Percentiles rank a stretch among this genome's conserved stretches.
These are phyloP conservation scores for Clitoria ternatea DNA, from an alignment of 306 rosid genomes.

Conservation along the genomic window DNA sequence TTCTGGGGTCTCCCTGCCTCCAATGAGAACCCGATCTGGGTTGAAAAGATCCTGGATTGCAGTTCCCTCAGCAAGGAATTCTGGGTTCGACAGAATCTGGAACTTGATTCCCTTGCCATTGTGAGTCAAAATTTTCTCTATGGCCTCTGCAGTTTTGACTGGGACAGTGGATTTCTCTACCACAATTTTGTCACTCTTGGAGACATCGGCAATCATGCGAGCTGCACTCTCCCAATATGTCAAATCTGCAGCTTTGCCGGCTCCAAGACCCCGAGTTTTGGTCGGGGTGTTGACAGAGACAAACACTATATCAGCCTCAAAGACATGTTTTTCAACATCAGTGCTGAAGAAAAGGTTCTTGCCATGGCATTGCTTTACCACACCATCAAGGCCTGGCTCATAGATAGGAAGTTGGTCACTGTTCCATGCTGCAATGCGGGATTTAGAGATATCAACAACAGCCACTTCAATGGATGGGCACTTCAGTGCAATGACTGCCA, in stretches of 20 bases:
- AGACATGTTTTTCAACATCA: constrained; percentile 81
- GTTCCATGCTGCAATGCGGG: constrained; percentile 88
- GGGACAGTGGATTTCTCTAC: constrained; percentile 98
- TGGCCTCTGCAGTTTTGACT: constrained; percentile 95
- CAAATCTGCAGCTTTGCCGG: constrained; percentile 93
- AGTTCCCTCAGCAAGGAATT: constrained; percentile 96
- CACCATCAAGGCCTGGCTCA: constrained; percentile 84
- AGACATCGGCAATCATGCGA: constrained; percentile 93
- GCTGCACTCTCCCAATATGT: constrained; percentile 98
- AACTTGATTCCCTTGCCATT: constrained; percentile 80
- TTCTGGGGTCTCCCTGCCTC: constrained; percentile 85
- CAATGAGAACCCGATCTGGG: constrained; percentile 85
- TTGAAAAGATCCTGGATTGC: constrained; percentile 79
- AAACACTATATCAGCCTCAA: constrained; percentile 86
- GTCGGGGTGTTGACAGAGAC: constrained; percentile 96
- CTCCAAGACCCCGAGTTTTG: constrained; percentile 87
- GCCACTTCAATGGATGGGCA: constrained; percentile 77
- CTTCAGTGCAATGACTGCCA: constrained; percentile 92
- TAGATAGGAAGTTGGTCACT: constrained; percentile 90
- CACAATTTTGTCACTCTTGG: constrained; percentile 84
- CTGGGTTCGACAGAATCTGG: constrained; percentile 89
- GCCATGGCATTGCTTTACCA: constrained; percentile 77
- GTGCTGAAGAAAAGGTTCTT: constrained; percentile 96
- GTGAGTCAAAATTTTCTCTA: constrained; percentile 89
- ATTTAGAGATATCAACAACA: constrained; percentile 74